Base-by-base conservation (phyloP, 148 eudicot genomes). In the Chenopodium album region DNA sequence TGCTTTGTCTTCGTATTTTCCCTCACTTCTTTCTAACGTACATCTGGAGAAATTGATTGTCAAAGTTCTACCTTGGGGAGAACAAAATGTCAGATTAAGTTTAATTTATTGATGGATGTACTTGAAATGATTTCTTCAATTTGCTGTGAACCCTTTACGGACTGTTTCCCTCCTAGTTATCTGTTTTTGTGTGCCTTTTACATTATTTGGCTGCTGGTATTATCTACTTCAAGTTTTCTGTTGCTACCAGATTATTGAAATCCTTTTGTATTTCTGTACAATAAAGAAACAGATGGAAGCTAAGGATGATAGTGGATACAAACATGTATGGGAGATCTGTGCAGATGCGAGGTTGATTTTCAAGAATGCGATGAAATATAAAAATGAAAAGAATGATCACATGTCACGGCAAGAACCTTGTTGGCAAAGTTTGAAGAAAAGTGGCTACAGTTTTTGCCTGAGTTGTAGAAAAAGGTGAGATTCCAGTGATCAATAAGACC, bases 251-350 rank as follows among this genome's bases (percentile, higher is more conserved):
- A 23, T 23, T 23, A 23, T 94, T 87, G 90, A 94, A 82, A 91
- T 90, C 81, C 97, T 97, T 50, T 93, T 94, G 97, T 97, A 94
- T 88, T 90, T 94, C 70, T 82, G 92, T 85, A 94, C 95, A 16
- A 90, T 94, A 84, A 93, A 90, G 85, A 92, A 89, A 82, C 88
- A 89, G 90, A 91, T 94, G 97, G 98, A 23, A 23, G 23, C 23
- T 56, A 91, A 89, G 85, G 94, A 94, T 78, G 92, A 88, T 73
- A 75, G 86, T 85, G 92, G 89, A 48, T 94, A 94, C 82, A 93
- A 90, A 79, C 93, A 92, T 88, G 95, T 94, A 62, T 89, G 91
- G n/a, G 97, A 94, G 73, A 90, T 92, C 71, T 90, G 84, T 87
- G 89, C 95, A 79, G 98, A 94, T 84, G 89, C 93, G 65, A 90